Conservation (phyloP, 345 rosid species). For the Gynandropsis gynandra region DNA sequence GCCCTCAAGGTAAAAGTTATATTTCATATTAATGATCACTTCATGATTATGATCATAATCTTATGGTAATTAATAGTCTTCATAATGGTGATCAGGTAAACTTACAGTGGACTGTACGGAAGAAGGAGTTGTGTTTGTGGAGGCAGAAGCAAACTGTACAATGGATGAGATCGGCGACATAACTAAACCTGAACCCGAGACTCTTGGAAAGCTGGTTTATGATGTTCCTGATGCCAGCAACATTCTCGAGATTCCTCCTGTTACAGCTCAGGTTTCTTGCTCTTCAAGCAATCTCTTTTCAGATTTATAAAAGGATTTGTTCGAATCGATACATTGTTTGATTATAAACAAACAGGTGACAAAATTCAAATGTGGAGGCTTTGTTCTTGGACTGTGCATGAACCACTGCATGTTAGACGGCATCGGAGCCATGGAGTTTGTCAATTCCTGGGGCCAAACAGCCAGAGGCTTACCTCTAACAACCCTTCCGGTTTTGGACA, state of each 20-base stretch:
- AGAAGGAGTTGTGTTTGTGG: constrained; percentile 81
- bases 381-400: constrained; percentile 67
- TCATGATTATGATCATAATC: too few relatives aligned
- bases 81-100: constrained; percentile 29
- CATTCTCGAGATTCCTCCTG: constrained; percentile 83
- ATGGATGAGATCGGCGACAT: constrained; percentile 71
- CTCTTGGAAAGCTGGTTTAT: constrained; percentile 73
- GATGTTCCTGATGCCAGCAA: constrained; percentile 74
- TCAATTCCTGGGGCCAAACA: constrained; percentile 73
- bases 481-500: constrained; percentile 50
- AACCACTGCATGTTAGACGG: constrained; percentile 86
- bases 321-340: background rate
- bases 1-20: constrained; percentile 45
- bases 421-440: constrained; percentile 84
- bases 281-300: constrained; percentile 9
- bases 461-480: constrained; percentile 60
- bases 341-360: constrained; percentile 48
- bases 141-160: constrained; percentile 65
- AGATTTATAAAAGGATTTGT: background rate
- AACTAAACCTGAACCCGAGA: constrained; percentile 69
- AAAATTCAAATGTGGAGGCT: constrained; percentile 69
- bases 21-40: too few relatives aligned
- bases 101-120: constrained; percentile 68
- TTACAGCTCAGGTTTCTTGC: constrained; percentile 73
- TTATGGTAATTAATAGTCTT: too few relatives aligned